These are phyloP conservation scores for Monosporozyma unispora DNA, from an alignment of 805 yeast genomes.

Conservation along the genomic window DNA sequence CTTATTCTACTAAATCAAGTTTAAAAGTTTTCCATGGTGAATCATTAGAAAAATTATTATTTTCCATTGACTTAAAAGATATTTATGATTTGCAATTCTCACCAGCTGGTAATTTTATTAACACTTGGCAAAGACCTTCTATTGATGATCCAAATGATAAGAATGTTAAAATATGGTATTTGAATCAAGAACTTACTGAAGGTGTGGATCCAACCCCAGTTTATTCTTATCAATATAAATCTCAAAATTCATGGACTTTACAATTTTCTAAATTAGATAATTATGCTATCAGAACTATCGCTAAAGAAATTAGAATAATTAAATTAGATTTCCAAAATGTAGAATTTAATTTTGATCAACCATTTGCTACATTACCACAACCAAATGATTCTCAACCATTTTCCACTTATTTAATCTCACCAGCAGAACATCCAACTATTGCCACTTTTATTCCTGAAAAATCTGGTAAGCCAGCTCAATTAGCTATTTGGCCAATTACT, in stretches of 20 bases:
- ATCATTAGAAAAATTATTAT: constrained; percentile 15
- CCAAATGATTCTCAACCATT: constrained; percentile 31
- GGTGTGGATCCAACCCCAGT: constrained; percentile 11
- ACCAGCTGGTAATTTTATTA: constrained; percentile 74
- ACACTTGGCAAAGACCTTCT: constrained; percentile 86
- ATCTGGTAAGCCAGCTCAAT: constrained; percentile 81
- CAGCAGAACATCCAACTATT: constrained; percentile 82
- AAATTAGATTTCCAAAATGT: constrained; percentile 36
- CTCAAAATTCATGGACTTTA: constrained; percentile 74
- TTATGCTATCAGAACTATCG: constrained; percentile 23
- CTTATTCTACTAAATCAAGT: constrained; percentile 22
- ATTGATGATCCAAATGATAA: constrained; percentile 62
- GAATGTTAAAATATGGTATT: constrained; percentile 70
- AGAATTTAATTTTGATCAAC: constrained; percentile 38
- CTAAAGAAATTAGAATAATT: constrained; percentile 26
- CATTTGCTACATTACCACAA: constrained; percentile 46
- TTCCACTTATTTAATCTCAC: constrained; percentile 54
- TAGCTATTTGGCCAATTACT: constrained; percentile 52
- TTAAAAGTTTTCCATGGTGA: constrained; percentile 25
- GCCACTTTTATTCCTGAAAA: constrained; percentile 87
- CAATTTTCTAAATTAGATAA: constrained; percentile 30
- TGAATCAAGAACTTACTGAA: constrained; percentile 38
- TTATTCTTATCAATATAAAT: constrained; percentile 59
- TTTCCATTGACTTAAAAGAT: constrained; percentile 40
- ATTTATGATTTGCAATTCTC: constrained; percentile 79